Conservation (phyloP, 805 yeast genomes). For the Metschnikowia hibisci region DNA sequence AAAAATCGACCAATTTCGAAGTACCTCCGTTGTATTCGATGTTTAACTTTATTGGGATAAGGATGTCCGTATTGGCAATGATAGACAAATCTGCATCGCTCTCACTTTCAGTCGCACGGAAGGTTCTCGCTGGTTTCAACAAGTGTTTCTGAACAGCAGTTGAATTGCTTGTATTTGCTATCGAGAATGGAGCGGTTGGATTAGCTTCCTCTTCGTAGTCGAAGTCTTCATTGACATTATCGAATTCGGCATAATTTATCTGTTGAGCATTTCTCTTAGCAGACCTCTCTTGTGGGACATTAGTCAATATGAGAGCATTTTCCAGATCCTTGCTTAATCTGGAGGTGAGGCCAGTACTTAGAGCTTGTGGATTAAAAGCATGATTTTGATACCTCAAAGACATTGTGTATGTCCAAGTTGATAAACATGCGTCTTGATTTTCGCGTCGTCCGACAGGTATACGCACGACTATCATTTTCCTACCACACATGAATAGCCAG, state of each 20-base stretch:
- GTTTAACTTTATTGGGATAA: conserved; percentile 65
- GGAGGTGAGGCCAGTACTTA: conserved; percentile 68
- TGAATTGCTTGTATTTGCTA: conserved; percentile 34
- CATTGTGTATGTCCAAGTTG: conserved; percentile 4
- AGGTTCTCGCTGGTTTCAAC: conserved; percentile 18
- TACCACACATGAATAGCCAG: conserved; percentile 1
- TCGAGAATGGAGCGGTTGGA: conserved; percentile 12
- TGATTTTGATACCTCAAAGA: conserved; percentile 15
- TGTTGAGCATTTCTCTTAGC: conserved; percentile 69
- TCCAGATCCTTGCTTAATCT: conserved; percentile 64
- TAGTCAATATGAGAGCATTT: conserved; percentile 61
- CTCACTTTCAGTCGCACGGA: conserved; percentile 6
- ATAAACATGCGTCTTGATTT: background rate
- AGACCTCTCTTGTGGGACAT: conserved; percentile 72
- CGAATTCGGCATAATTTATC: conserved; percentile 81
- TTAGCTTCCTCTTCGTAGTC: conserved; percentile 29
- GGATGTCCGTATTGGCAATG: conserved; percentile 25
- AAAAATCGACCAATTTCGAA: conserved; percentile 53
- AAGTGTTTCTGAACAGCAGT: conserved; percentile 28
- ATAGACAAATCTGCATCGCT: conserved; percentile 1
- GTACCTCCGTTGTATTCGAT: conserved; percentile 54
- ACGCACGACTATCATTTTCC: conserved; percentile 6
- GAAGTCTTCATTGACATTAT: conserved; percentile 50
- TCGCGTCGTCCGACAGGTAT: conserved; percentile 1
- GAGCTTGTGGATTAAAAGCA: conserved; percentile 64